Evolutionary conservation across 2,329 filamentous ascomycete genomes (phyloP).

Genomic region (Ophiostoma triangulosporum): DNA sequence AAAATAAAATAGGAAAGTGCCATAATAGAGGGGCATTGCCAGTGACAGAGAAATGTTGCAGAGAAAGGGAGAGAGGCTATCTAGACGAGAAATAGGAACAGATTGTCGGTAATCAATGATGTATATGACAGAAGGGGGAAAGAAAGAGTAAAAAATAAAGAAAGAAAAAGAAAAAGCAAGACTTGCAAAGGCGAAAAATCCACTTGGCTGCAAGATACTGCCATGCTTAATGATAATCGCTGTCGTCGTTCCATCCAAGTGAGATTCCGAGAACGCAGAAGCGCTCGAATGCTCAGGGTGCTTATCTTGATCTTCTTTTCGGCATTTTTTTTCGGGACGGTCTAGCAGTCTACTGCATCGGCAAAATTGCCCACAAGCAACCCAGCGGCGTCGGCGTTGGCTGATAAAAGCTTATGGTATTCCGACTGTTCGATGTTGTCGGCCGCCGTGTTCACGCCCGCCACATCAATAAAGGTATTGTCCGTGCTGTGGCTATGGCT

Average conservation of each 20-base stretch:
- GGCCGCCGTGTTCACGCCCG: background rate
- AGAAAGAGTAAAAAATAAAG: background rate
- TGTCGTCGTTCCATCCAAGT: too few relatives aligned
- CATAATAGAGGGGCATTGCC: background rate
- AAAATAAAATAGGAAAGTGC: background rate
- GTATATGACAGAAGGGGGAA: background rate
- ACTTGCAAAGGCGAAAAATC: background rate
- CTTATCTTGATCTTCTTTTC: background rate
- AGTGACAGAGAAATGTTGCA: background rate
- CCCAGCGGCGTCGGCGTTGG: constrained; percentile 27
- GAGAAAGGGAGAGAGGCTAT: background rate
- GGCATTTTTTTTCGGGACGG: background rate
- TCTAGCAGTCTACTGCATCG: constrained; percentile 33
- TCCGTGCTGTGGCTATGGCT: background rate
- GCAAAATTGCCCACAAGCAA: constrained; percentile 47
- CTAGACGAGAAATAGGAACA: background rate
- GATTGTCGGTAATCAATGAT: too few relatives aligned
- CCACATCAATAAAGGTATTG: background rate
- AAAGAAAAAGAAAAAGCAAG: background rate
- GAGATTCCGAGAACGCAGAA: too few relatives aligned
- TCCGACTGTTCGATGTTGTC: constrained; percentile 11
- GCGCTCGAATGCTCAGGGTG: too few relatives aligned
- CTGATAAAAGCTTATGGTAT: constrained; percentile 24
- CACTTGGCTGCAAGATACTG: background rate
- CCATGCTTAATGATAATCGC: background rate